Conservation (phyloP, 495 filamentous ascomycete species). For the Parmelia sp. region DNA sequence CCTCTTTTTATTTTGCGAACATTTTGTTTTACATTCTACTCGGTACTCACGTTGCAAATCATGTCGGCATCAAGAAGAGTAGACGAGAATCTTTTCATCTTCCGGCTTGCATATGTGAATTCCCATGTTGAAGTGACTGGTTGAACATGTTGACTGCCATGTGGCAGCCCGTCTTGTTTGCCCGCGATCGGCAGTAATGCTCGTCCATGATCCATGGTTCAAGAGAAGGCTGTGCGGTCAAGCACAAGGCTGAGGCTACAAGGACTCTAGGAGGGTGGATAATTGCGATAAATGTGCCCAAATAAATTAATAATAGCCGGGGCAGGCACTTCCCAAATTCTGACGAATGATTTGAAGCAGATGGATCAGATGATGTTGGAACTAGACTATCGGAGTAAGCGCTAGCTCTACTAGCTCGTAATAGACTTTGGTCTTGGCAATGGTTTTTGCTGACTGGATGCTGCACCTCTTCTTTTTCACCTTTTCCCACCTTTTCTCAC, state of each 20-base stretch:
- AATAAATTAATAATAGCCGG: no score
- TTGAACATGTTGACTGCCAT: neutral
- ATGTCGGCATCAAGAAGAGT: no score
- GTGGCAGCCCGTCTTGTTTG: neutral
- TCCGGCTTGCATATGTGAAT: neutral
- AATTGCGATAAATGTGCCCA: neutral
- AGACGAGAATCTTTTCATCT: neutral
- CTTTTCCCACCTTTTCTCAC: no score
- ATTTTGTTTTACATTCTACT: neutral
- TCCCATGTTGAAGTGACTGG: neutral
- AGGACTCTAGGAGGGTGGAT: neutral
- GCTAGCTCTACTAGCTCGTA: neutral
- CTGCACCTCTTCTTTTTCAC: neutral
- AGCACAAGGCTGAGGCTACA: neutral
- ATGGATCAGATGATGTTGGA: neutral
- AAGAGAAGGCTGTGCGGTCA: neutral
- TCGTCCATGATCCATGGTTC: neutral
- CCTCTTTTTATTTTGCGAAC: neutral
- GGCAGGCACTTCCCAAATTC: no score
- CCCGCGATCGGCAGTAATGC: neutral
- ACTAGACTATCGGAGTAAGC: neutral
- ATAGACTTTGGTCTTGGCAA: neutral
- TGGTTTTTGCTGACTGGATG: no score
- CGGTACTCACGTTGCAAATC: no score
- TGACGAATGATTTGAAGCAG: no score